phyloP scores from a whole-genome alignment of 2,329 filamentous ascomycete genomes.

The Ilyonectria mors-panacis region DNA sequence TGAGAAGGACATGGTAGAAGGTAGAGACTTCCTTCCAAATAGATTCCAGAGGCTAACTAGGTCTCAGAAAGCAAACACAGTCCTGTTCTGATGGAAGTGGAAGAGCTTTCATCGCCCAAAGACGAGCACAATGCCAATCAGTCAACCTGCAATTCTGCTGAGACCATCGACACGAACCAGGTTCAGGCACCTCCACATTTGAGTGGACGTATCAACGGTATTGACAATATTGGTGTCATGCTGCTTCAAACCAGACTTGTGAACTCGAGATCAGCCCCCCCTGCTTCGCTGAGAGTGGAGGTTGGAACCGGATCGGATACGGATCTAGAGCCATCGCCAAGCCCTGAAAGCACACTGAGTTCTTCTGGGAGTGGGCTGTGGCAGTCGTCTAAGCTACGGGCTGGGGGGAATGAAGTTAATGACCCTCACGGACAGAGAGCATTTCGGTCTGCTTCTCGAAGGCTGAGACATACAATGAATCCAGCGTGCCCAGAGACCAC shows the following conservation, averaged over 20 bases:
- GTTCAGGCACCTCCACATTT: neutral
- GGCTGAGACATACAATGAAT: conserved; percentile 35
- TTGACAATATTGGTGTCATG: neutral
- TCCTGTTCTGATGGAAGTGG: neutral
- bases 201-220: neutral
- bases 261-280: conserved; percentile 27
- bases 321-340: conserved; percentile 30
- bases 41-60: neutral
- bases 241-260: conserved; percentile 8
- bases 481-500: conserved; percentile 46
- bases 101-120: neutral
- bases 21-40: neutral
- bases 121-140: neutral
- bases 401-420: neutral
- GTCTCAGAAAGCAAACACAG: neutral
- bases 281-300: conserved; percentile 1
- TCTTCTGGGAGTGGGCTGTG: neutral
- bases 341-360: conserved; percentile 5
- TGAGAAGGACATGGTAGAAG: neutral
- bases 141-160: conserved; percentile 1
- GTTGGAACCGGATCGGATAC: conserved; percentile 1
- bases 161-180: neutral
- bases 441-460: too few species aligned
- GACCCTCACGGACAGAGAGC: neutral
- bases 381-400: neutral